These are phyloP conservation scores for Prunus persica DNA, from an alignment of 306 rosid species.

Conservation along the genomic window Prunus_persica_NCBIv2 NC_034009.1:32447501-32448000, in stretches of 20 bases:
- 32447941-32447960: slow-evolving; percentile 95
- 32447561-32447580: slow-evolving; percentile 80
- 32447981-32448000: slow-evolving; percentile 79
- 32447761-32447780: slow-evolving; percentile 72
- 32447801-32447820: slow-evolving; percentile 85
- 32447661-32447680: slow-evolving; percentile 70
- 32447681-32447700: slow-evolving; percentile 78
- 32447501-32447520: slow-evolving; percentile 57
- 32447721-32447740: slow-evolving; percentile 98
- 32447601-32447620: slow-evolving; percentile 82
- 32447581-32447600: slow-evolving; percentile 77
- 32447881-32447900: slow-evolving; percentile 16
- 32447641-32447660: slow-evolving; percentile 76
- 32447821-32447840: slow-evolving; percentile 76
- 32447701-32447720: slow-evolving; percentile 79
- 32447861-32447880: slow-evolving; percentile 19
- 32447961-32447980: slow-evolving; percentile 91
- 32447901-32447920: slow-evolving; percentile 28
- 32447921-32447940: slow-evolving; percentile 67
- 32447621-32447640: slow-evolving; percentile 83
- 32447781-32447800: slow-evolving; percentile 90
- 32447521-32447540: slow-evolving; percentile 76
- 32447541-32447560: slow-evolving; percentile 88
- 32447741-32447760: slow-evolving; percentile 80
- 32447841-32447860: slow-evolving; percentile 53